Evolutionary conservation across 2,329 filamentous ascomycete species (phyloP), one percentile per base, ranked within the genome.

Genomic region (Clonostachys solani): DNA sequence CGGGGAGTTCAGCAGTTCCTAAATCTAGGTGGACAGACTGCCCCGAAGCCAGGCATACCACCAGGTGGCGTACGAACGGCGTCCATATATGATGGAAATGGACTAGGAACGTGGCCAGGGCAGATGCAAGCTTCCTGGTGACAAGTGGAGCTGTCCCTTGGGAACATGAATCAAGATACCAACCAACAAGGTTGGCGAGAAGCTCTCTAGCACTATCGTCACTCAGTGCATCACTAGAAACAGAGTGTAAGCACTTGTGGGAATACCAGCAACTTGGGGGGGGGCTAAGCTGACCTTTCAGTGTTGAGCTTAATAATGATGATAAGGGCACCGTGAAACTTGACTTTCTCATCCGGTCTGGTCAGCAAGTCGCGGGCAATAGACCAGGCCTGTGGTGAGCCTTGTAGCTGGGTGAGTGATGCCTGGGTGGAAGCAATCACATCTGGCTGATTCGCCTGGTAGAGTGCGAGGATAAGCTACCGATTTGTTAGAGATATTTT

Each of bases 261-360:
- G 36, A 41, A 29, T 19, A 12, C 15, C 15, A 15, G 58, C 73
- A 52, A 70, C 23, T 9, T 9, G 9, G 23, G 23, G 9, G 23
- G 23, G 9, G 23, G 23, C 8, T 29, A 9, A 87, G 86, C 17
- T n/a, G 36, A 38, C 15, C 84, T 89, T 61, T 94, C 89, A n/a
- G 85, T 86, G 62, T 97, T 96, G 49, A 97, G 81, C 69, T 97
- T 99, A 57, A 97, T 83, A 44, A 90, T 95, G 54, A 96, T 86
- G 0, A 92, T 97, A 49, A 96, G 76, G 33, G 92, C 92, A 13
- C 90, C 94, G 62, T 95, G 96, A 68, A 97, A 97, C 53, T 87
- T 86, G 55, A 94, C 82, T 57, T 92, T 86, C 50, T 87, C 80
- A 54, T 89, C 83, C 18, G 79, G 71, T 50, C 81, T 83, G 44